phyloP scores from a whole-genome alignment of 495 filamentous ascomycete species.

The Aspergillus olivimuriae region DNA sequence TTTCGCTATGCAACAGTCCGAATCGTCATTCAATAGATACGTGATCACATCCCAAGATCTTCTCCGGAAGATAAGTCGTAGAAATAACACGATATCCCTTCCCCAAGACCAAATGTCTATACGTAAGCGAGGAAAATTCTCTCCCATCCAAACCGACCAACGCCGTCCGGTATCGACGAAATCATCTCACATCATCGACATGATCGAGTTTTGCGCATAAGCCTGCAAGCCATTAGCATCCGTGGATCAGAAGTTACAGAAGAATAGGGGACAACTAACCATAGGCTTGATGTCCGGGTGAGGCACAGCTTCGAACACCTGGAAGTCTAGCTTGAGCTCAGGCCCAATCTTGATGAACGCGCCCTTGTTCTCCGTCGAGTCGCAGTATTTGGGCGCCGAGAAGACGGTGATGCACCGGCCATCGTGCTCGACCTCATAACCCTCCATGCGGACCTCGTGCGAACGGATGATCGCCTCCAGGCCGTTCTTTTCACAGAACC shows the following conservation, averaged over 20 bases:
- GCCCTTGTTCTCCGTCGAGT: slow-evolving; percentile 95
- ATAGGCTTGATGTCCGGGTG: slow-evolving; percentile 94
- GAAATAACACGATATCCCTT: too few species aligned
- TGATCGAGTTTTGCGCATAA: slow-evolving; percentile 73
- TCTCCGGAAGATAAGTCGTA: too few species aligned
- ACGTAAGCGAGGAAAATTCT: too few species aligned
- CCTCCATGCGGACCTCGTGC: slow-evolving; percentile 96
- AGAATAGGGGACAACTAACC: slow-evolving; percentile 45
- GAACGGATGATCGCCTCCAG: slow-evolving; percentile 92
- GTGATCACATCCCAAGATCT: background rate
- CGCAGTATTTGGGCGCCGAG: slow-evolving; percentile 96
- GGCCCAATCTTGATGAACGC: slow-evolving; percentile 97
- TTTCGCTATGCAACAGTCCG: slow-evolving; percentile 21
- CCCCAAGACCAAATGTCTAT: too few species aligned
- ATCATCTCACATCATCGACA: slow-evolving; percentile 52
- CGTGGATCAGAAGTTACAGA: slow-evolving; percentile 20
- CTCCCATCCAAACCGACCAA: slow-evolving; percentile 8
- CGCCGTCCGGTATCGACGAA: slow-evolving; percentile 17
- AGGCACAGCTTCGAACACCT: slow-evolving; percentile 92
- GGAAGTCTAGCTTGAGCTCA: slow-evolving; percentile 83
- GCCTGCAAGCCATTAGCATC: slow-evolving; percentile 40
- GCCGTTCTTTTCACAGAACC: slow-evolving; percentile 94
- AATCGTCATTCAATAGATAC: slow-evolving; percentile 6
- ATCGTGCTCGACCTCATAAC: slow-evolving; percentile 96
- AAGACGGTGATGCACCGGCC: slow-evolving; percentile 99